Evolutionary conservation across 345 rosid species (phyloP).

Genomic region (rapeseed (Brassica napus)): Da-Ae NC_063452.1:41492501-41493000

Average conservation of each 20-base stretch:
- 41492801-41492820: slow-evolving; percentile 8
- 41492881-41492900: slow-evolving; percentile 2
- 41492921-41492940: slow-evolving; percentile 1
- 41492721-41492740: slow-evolving; percentile 63
- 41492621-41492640: slow-evolving; percentile 76
- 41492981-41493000: slow-evolving; percentile 83
- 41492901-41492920: slow-evolving; percentile 12
- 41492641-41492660: slow-evolving; percentile 96
- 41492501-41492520: slow-evolving; percentile 9
- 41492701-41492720: slow-evolving; percentile 90
- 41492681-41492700: slow-evolving; percentile 83
- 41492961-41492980: slow-evolving; percentile 12
- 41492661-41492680: slow-evolving; percentile 92
- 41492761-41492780: slow-evolving; percentile 22
- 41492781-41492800: slow-evolving; percentile 12
- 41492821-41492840: not conserved
- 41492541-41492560: slow-evolving; percentile 18
- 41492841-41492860: not conserved
- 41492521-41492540: slow-evolving; percentile 15
- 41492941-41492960: not conserved
- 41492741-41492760: slow-evolving; percentile 71
- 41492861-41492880: not conserved
- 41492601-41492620: slow-evolving; percentile 73
- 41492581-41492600: slow-evolving; percentile 85
- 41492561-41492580: slow-evolving; percentile 7